phyloP scores from a whole-genome alignment of 208 protist species.

The Endotrypanum monterogeii region DNA sequence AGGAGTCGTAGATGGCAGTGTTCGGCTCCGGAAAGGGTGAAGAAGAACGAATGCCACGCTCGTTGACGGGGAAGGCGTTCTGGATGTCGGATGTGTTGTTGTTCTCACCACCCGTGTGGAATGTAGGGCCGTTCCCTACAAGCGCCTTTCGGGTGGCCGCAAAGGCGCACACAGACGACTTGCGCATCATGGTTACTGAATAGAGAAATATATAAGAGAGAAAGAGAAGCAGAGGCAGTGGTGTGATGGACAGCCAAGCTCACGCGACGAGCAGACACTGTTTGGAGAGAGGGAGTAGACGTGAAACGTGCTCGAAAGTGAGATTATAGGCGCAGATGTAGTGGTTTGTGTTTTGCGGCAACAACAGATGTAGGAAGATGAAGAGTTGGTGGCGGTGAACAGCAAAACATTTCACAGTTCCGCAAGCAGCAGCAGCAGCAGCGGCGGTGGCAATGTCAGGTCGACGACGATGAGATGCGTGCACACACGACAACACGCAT shows the following conservation, averaged over 20 bases:
- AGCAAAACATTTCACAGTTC: background rate
- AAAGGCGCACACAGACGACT: constrained; percentile 70
- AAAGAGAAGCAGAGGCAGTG: background rate
- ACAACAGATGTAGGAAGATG: background rate
- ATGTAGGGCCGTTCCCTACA: constrained; percentile 89
- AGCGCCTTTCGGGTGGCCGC: constrained; percentile 65
- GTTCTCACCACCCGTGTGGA: constrained; percentile 86
- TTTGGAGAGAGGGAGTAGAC: background rate
- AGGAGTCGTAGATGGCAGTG: constrained; percentile 91
- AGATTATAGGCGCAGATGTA: background rate
- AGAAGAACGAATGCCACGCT: constrained; percentile 87
- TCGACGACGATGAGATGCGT: background rate
- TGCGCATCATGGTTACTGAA: constrained; percentile 69
- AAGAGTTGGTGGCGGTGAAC: background rate
- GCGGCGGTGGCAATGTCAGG: background rate
- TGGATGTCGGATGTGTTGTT: constrained; percentile 81
- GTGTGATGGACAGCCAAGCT: background rate
- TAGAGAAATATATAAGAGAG: background rate
- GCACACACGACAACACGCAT: background rate
- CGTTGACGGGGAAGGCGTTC: constrained; percentile 84
- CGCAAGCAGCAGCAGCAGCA: background rate
- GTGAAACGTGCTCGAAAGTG: constrained; percentile 9
- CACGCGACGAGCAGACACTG: background rate
- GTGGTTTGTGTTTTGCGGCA: background rate
- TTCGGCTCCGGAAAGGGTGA: constrained; percentile 90